Conservation (phyloP, 2,329 filamentous ascomycete genomes). For the Pyricularia grisea region DNA sequence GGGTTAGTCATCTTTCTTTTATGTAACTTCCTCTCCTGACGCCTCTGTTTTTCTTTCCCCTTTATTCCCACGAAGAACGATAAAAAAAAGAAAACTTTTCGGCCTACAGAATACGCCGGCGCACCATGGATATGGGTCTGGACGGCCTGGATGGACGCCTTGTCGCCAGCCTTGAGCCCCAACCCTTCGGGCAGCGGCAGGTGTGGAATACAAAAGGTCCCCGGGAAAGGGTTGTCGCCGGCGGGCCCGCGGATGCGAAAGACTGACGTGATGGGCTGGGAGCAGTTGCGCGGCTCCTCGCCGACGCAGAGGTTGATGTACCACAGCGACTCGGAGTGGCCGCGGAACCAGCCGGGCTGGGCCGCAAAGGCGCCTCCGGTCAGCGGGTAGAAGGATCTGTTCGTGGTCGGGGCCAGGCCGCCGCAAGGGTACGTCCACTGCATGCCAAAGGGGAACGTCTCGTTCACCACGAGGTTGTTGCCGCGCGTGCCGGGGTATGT, state of each 20-base stretch:
- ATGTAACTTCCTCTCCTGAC: no score
- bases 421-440: conserved; percentile 47
- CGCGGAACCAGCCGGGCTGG: conserved; percentile 65
- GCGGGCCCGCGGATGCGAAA: conserved; percentile 57
- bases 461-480: conserved; percentile 54
- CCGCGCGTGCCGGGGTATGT: conserved; percentile 58
- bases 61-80: no score
- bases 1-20: not conserved
- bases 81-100: conserved; percentile 9
- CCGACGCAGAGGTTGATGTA: conserved; percentile 66
- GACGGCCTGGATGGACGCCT: conserved; percentile 64
- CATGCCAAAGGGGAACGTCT: conserved; percentile 57
- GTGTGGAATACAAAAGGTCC: conserved; percentile 61
- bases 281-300: conserved; percentile 55
- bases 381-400: conserved; percentile 63
- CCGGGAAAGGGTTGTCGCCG: conserved; percentile 49
- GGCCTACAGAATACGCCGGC: conserved; percentile 52
- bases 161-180: conserved; percentile 52
- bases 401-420: conserved; percentile 55
- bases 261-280: conserved; percentile 51
- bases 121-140: conserved; percentile 60
- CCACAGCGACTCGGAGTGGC: conserved; percentile 55
- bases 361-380: conserved; percentile 56
- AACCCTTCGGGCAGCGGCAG: conserved; percentile 54
- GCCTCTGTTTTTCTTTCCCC: no score